These are phyloP conservation scores for Leptographium flavum DNA, from an alignment of 2,329 filamentous ascomycete genomes.

Conservation along the genomic window DNA sequence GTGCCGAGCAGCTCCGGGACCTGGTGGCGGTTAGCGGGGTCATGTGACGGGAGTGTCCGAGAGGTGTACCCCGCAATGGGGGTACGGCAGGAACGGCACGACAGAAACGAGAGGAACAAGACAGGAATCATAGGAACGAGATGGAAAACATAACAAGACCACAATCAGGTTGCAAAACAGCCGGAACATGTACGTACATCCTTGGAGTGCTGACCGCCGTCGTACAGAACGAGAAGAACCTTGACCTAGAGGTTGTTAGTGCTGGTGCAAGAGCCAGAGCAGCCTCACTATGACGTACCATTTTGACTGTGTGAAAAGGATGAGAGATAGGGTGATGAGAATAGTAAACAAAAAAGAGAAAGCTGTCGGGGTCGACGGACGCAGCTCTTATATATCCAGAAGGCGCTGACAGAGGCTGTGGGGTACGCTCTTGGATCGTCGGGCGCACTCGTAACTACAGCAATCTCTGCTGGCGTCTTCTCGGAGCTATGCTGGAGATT, in stretches of 20 bases:
- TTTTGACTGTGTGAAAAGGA: background rate
- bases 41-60: too few species aligned
- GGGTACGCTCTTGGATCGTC: too few species aligned
- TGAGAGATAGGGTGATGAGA: background rate
- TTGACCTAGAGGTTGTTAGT: constrained; percentile 52
- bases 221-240: constrained; percentile 87
- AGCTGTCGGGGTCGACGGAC: background rate
- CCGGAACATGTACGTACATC: constrained; percentile 40
- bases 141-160: background rate
- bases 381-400: background rate
- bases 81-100: too few species aligned
- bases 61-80: too few species aligned
- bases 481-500: background rate
- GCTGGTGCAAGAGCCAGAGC: background rate
- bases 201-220: constrained; percentile 77
- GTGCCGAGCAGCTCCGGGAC: constrained; percentile 79
- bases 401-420: background rate
- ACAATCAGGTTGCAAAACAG: constrained; percentile 1
- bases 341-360: background rate
- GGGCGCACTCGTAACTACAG: too few species aligned
- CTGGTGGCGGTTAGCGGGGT: too few species aligned
- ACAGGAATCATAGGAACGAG: background rate
- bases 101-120: too few species aligned
- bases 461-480: too few species aligned
- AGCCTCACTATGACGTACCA: background rate